These are phyloP conservation scores for Kwoniella shivajii DNA, from an alignment of 1,284 basidiomycete genomes.

Conservation along the genomic window DNA sequence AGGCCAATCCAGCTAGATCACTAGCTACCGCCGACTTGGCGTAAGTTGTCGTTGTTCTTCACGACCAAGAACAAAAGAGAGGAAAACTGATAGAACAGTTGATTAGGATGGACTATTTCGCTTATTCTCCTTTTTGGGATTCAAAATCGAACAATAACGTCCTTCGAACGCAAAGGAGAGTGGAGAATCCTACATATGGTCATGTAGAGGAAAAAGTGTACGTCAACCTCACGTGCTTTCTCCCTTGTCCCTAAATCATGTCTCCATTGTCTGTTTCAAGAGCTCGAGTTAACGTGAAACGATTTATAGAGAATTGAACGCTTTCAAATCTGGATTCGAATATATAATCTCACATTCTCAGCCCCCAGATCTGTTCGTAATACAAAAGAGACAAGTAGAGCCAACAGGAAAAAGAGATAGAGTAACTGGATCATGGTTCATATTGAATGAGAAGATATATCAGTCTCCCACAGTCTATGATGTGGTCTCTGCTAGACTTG, in stretches of 20 bases:
- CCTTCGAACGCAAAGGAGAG: conserved; percentile 40
- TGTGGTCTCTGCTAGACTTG: conserved; percentile 36
- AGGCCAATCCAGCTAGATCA: conserved; percentile 43
- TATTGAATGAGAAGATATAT: conserved; percentile 48
- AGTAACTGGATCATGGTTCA: conserved; percentile 42
- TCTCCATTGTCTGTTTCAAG: neutral
- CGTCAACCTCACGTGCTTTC: conserved; percentile 4
- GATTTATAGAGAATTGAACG: conserved; percentile 33
- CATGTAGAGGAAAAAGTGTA: conserved; percentile 47
- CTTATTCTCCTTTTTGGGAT: conserved; percentile 51
- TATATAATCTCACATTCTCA: conserved; percentile 46
- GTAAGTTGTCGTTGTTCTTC: conserved; percentile 22
- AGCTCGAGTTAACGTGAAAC: neutral
- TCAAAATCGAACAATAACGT: conserved; percentile 46
- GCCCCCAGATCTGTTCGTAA: conserved; percentile 45
- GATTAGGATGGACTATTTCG: conserved; percentile 50
- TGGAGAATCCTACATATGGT: conserved; percentile 45
- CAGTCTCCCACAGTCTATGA: conserved; percentile 44
- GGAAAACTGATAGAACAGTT: no score
- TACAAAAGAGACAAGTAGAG: conserved; percentile 42
- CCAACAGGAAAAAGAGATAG: conserved; percentile 29
- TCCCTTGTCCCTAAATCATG: neutral
- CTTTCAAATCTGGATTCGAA: conserved; percentile 46
- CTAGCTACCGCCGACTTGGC: conserved; percentile 44
- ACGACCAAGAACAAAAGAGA: neutral